Evolutionary conservation across 2,329 filamentous ascomycete genomes (phyloP), one percentile per base, ranked within the genome.

Genomic region (Diaporthe caulivora): DNA sequence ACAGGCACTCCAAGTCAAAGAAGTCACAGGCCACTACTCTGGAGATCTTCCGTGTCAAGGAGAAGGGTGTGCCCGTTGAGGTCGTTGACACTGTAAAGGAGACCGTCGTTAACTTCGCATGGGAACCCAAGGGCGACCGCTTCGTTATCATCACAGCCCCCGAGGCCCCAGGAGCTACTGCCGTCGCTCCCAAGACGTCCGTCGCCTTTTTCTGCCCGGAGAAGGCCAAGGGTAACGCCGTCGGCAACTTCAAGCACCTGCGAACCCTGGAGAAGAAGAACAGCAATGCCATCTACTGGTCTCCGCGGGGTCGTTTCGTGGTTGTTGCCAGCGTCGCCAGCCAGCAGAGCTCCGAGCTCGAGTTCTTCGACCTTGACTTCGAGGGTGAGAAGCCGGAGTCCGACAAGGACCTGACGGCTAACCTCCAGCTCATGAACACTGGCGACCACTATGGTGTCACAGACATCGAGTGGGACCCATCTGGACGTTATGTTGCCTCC

Each of bases 241-340:
- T 94, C 44, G 97, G 97, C 76, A 98, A 97, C 88, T 99, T 98
- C 90, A 97, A 96, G 88, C 94, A 97, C 82, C 92, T 98, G 78
- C 92, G 95, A 76, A 98, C 95, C 11, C 88, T 98, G 72, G 97
- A 99, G 80, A 98, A 98, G 92, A 98, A 98, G 92, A 98, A 97
- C 86, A 98, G 94, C 90, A 99, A 99, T 81, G 95, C 94, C 77
- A 99, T 99, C 81, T 98, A 98, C 91, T 99, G 97, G 97, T 97
- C 95, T 26, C 97, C 97, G 31, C 94, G 93, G 83, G 97, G 97
- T 70, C 93, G 97, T 64, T 99, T 99, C 80, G 96, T 98, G 49
- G 92, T 98, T 60, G 92, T 99, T 71, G 97, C 95, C 70, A 97
- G 97, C 15, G 94, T 99, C 70, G 92, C 94, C 84, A 98, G 95